These are phyloP conservation scores for Leptomonas seymouri DNA, from an alignment of 208 protist species.

Conservation along the genomic window DNA sequence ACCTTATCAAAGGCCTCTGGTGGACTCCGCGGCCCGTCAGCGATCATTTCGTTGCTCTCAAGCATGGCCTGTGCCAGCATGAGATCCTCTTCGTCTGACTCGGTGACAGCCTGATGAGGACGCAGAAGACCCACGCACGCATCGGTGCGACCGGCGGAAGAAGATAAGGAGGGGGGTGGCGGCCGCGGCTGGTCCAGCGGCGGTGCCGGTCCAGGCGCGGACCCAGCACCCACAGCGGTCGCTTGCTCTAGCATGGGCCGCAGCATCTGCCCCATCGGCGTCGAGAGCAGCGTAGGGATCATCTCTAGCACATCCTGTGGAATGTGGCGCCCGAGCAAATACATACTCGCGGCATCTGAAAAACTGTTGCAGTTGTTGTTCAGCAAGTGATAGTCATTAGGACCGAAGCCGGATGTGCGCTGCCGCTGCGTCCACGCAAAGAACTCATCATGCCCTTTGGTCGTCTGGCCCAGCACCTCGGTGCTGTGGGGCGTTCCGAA, in stretches of 20 bases:
- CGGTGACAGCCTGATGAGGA: slow-evolving; percentile 34
- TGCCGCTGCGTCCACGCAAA: slow-evolving; percentile 49
- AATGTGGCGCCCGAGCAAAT: slow-evolving; percentile 72
- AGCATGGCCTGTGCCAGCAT: slow-evolving; percentile 61
- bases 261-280: slow-evolving; percentile 84
- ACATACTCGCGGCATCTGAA: slow-evolving; percentile 76
- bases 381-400: slow-evolving; percentile 89
- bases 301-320: slow-evolving; percentile 75
- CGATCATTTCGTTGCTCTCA: slow-evolving; percentile 69
- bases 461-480: slow-evolving; percentile 65
- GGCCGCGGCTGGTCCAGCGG: not conserved
- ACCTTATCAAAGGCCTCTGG: slow-evolving; percentile 46
- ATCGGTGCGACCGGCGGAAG: not conserved
- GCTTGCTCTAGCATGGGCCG: slow-evolving; percentile 78
- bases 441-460: slow-evolving; percentile 65
- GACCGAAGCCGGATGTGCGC: slow-evolving; percentile 48
- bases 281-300: slow-evolving; percentile 72
- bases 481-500: slow-evolving; percentile 75
- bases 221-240: slow-evolving; percentile 21
- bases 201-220: not conserved
- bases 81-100: slow-evolving; percentile 69
- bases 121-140: slow-evolving; percentile 38
- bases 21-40: slow-evolving; percentile 26
- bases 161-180: not conserved
- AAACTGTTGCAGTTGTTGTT: slow-evolving; percentile 96